Percentiles rank a stretch among this genome's conserved stretches.
These are phyloP conservation scores for Ophiostoma pallidulum DNA, from an alignment of 2,329 filamentous ascomycete species.

Conservation along the genomic window DNA sequence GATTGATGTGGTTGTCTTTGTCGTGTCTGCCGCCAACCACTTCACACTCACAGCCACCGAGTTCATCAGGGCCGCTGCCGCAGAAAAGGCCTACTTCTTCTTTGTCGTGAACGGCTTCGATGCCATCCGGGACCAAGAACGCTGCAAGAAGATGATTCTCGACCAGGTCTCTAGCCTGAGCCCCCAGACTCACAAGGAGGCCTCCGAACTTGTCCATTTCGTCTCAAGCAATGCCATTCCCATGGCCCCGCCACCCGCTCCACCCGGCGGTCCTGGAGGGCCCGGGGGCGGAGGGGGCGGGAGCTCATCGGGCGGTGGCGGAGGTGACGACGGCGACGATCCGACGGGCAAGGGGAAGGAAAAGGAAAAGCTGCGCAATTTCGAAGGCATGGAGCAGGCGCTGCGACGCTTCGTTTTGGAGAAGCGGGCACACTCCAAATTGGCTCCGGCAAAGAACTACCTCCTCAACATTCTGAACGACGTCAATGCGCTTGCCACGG, in stretches of 20 bases:
- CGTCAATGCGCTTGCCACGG: constrained; percentile 68
- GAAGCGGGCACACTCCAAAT: constrained; percentile 88
- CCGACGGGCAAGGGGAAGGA: constrained; percentile 75
- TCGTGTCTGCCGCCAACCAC: constrained; percentile 94
- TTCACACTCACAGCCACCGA: constrained; percentile 97
- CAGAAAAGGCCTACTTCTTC: constrained; percentile 97
- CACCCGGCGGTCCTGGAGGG: constrained; percentile 46
- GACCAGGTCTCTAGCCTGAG: constrained; percentile 85
- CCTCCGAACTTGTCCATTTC: constrained; percentile 88
- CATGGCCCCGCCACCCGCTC: constrained; percentile 49
- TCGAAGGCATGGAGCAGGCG: constrained; percentile 80
- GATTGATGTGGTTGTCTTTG: constrained; percentile 97
- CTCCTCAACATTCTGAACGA: constrained; percentile 88
- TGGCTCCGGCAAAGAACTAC: constrained; percentile 92
- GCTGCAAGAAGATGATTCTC: constrained; percentile 86
- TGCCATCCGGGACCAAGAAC: constrained; percentile 80
- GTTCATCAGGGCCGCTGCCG: constrained; percentile 89
- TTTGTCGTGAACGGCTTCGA: constrained; percentile 98
- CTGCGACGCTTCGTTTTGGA: constrained; percentile 89
- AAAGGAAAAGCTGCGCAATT: constrained; percentile 79
- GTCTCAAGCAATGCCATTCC: constrained; percentile 96
- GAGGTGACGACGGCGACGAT: constrained; percentile 48
- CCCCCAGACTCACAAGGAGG: constrained; percentile 85
- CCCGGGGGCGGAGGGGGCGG: constrained; percentile 46
- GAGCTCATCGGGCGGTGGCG: constrained; percentile 43